Conservation (phyloP, 2,329 filamentous ascomycete genomes). For the Plectosphaerella plurivora region DNA sequence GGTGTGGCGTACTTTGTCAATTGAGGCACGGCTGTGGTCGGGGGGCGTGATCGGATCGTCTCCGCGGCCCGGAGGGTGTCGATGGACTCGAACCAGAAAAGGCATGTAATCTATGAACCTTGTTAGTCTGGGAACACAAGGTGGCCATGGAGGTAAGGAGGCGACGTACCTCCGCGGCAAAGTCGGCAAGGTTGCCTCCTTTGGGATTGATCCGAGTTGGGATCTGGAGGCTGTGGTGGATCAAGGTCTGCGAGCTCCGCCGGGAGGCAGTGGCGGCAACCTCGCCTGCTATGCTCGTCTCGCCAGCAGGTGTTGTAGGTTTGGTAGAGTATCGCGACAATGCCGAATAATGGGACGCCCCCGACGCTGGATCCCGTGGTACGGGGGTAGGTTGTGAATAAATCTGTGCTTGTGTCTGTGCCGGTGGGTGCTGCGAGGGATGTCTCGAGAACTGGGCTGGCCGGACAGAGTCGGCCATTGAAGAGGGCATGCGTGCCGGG, state of each 20-base stretch:
- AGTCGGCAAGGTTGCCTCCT: slow-evolving; percentile 74
- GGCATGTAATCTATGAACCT: slow-evolving; percentile 71
- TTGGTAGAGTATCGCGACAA: slow-evolving; percentile 27
- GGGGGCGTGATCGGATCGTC: slow-evolving; percentile 42
- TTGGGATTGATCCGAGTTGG: slow-evolving; percentile 70
- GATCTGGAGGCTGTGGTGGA: slow-evolving; percentile 62
- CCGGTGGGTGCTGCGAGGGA: slow-evolving; percentile 10
- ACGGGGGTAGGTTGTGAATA: slow-evolving; percentile 11
- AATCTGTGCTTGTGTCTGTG: slow-evolving; percentile 7
- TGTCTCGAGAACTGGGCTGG: not conserved
- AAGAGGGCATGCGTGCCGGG: not conserved
- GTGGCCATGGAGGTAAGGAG: not conserved
- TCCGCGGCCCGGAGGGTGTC: slow-evolving; percentile 74
- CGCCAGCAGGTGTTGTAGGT: slow-evolving; percentile 31
- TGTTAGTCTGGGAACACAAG: not conserved
- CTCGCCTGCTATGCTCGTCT: slow-evolving; percentile 17
- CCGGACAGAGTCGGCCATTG: not conserved
- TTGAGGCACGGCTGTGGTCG: slow-evolving; percentile 36
- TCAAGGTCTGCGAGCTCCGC: slow-evolving; percentile 40
- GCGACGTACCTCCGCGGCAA: slow-evolving; percentile 69
- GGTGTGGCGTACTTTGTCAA: slow-evolving; percentile 72
- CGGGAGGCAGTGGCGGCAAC: slow-evolving; percentile 26
- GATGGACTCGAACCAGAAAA: slow-evolving; percentile 96
- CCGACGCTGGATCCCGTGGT: slow-evolving; percentile 10
- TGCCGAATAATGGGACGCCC: slow-evolving; percentile 12